Evolutionary conservation across 306 rosid genomes (phyloP), one percentile per base, ranked within the genome.

Genomic region (Lupinus albus): DNA sequence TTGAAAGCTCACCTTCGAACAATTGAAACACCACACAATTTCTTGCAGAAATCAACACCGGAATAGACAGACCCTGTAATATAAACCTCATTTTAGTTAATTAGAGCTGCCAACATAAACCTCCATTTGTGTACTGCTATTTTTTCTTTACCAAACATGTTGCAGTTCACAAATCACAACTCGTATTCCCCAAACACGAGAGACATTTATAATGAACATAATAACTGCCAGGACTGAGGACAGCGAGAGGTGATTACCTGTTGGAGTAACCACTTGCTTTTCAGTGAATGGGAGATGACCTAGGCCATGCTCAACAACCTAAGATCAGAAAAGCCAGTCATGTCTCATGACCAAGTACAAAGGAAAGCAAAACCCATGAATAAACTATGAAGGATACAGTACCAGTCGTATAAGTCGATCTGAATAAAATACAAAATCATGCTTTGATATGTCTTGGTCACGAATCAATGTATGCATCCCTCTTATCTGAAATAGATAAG

Each of bases 301-400:
- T 60, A 93, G 90, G 75, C 97, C 98, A 75, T 88, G 98, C 87
- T 93, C 98, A 68, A 89, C 97, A 86, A 89, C 98, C 97, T 93
- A 58, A 63, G 30, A 48, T 70, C 49, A 70, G 60, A 52, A 57
- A 50, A 63, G 2, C 5, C 28, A 25, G 73, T 54, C 70, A 73
- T 61, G 15, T 49, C 55, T 33, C 11, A 25, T 46, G 60, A 61
- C 32, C 8, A 32, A 65, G 74, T 44, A 61, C 67, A 47, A 16
- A 47, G 6, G 62, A 50, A 35, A 46, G 9, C 15, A 67, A 80
- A 55, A 46, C 75, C 9, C 13, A 51, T 45, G 50, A 72, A 36
- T 6, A 49, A 78, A 3, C 14, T 6, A 44, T 54, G 60, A 64
- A 50, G 28, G 12, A 64, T 44, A 63, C 69, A 55, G 67, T 89